These are phyloP conservation scores for Kazachstania sp. DNA, from an alignment of 1,139 yeast genomes.

Conservation along the genomic window DNA sequence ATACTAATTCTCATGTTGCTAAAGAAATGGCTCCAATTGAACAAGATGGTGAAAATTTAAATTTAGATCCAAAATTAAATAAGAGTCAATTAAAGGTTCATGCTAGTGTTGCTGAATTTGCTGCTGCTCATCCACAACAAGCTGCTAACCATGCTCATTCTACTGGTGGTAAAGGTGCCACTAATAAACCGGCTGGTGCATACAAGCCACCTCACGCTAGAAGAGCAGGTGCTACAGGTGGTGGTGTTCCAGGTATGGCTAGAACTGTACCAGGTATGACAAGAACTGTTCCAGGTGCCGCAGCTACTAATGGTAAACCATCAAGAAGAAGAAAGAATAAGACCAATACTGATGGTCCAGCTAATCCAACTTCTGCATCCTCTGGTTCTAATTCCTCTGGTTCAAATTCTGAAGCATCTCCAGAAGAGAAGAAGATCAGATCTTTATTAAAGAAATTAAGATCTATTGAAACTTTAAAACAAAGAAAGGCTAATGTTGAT, in stretches of 20 bases:
- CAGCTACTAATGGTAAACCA: constrained; percentile 32
- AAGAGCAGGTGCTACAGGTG: constrained; percentile 35
- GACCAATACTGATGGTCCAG: constrained; percentile 17
- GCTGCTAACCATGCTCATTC: constrained; percentile 3
- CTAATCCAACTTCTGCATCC: constrained; percentile 5
- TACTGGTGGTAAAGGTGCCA: constrained; percentile 22
- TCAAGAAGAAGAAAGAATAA: constrained; percentile 55
- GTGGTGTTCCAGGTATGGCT: constrained; percentile 21
- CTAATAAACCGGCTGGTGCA: constrained; percentile 63
- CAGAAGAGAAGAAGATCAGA: constrained; percentile 86
- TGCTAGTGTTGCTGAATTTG: constrained; percentile 53
- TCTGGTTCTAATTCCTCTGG: constrained; percentile 9
- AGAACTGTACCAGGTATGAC: constrained; percentile 31
- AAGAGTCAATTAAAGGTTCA: constrained; percentile 41
- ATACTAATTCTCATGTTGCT: too few relatives aligned
- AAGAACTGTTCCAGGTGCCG: constrained; percentile 4
- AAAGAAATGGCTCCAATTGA: constrained; percentile 24
- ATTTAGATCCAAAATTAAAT: constrained; percentile 33
- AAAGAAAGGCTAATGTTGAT: constrained; percentile 78
- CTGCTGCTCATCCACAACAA: constrained; percentile 36
- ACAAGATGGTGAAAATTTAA: constrained; percentile 50
- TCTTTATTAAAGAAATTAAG: constrained; percentile 84
- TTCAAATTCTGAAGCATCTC: constrained; percentile 18
- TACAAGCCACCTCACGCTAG: constrained; percentile 96
- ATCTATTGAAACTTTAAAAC: constrained; percentile 84